phyloP scores from a whole-genome alignment of 73 alveolate species.

The Durusdinium trenchii region DNA sequence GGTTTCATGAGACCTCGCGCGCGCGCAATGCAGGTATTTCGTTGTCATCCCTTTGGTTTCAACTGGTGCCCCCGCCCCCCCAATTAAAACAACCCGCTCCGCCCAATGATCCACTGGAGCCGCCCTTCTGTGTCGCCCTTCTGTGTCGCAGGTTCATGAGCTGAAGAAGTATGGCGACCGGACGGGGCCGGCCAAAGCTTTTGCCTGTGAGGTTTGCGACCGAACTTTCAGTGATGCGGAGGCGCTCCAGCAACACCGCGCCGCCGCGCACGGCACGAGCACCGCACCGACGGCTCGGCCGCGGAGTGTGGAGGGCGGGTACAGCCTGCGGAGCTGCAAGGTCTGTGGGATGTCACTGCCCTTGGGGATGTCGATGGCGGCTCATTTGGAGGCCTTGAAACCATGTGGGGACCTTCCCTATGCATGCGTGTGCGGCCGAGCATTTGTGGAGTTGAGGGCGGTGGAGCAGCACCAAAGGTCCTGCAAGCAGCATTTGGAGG shows the following conservation, averaged over 20 bases:
- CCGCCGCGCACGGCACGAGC: conserved; percentile 61
- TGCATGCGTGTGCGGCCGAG: conserved; percentile 71
- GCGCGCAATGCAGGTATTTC: no score
- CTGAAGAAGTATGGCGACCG: conserved; percentile 61
- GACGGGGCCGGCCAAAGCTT: background rate
- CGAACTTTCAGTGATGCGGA: conserved; percentile 49
- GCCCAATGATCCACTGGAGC: no score
- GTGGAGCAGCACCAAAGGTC: conserved; percentile 73
- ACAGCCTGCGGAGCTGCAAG: conserved; percentile 60
- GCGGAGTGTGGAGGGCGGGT: conserved; percentile 10
- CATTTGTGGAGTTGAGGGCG: conserved; percentile 68
- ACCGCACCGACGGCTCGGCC: conserved; percentile 8
- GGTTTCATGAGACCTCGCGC: no score
- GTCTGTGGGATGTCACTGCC: conserved; percentile 81
- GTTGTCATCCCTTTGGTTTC: no score
- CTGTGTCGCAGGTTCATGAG: conserved; percentile 61
- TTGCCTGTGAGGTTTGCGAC: conserved; percentile 42
- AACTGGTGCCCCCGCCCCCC: no score
- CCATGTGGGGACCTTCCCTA: conserved; percentile 55
- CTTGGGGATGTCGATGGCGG: conserved; percentile 60
- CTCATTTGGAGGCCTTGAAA: conserved; percentile 55
- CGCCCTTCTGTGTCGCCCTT: no score
- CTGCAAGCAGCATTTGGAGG: conserved; percentile 72
- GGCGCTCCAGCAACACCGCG: conserved; percentile 59
- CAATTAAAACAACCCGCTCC: no score